Base-by-base conservation (phyloP, 2,329 filamentous ascomycete genomes). In the Xylaria sp. region DNA sequence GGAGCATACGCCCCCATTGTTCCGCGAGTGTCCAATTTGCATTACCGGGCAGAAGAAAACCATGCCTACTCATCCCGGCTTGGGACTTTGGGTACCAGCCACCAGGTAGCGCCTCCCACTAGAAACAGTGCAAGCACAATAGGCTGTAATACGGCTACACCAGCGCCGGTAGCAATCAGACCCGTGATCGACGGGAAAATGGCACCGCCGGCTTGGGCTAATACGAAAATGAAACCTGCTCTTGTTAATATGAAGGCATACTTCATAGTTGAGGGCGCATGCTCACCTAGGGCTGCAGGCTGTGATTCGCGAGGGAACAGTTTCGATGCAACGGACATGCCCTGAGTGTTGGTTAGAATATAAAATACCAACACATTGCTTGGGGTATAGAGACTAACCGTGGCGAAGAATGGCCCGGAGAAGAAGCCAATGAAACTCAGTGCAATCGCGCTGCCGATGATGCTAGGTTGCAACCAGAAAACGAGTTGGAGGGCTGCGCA, bases 401-500 rank as follows among this genome's bases (percentile, higher is more conserved):
- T 85, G 32, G 85, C 84, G 66, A 87, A 88, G 65, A 86, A 82
- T 0, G 85, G 85, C 0, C 85, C 85, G 0, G 81, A 81, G 66
- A 87, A 84, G 77, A 87, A 86, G 0, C 85, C 85, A n/a, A 87
- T 78, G 1, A 86, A 72, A 66, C 81, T 85, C 50, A 87, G 80
- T 0, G 82, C 82, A 0, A 85, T 83, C 2, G 84, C 82, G 56
- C 83, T 83, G 4, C 79, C 81, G 18, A 84, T 58, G 77, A 94
- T 93, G 46, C 89, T 85, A 0, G 70, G 91, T 81, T 95, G 72
- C 76, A 88, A 78, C 88, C 88, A 90, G 59, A 90, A 90, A 0
- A 89, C 77, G 8, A 90, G 73, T 70, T 90, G 87, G 0, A 90
- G 74, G 0, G 75, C 85, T 0, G 90, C 78, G 61, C 84, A 84